phyloP scores from a whole-genome alignment of 2,329 filamentous ascomycete genomes.

The Helotiales sp. region DNA sequence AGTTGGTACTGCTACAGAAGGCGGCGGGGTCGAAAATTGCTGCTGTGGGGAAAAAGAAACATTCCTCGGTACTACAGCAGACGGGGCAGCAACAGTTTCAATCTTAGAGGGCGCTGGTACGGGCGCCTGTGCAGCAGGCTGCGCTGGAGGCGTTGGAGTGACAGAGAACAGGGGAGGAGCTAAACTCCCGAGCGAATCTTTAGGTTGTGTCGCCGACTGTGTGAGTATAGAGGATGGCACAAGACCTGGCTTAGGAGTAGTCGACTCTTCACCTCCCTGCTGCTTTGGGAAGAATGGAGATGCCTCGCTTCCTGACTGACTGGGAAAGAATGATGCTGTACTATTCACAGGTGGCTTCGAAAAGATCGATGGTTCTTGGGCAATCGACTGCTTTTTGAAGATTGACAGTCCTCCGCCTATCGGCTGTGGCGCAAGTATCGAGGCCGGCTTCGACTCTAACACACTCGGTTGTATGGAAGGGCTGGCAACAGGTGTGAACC shows the following conservation, averaged over 20 bases:
- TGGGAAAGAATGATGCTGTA: slow-evolving; percentile 2
- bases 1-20: background rate
- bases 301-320: background rate
- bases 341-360: slow-evolving; percentile 2
- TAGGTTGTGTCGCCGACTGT: background rate
- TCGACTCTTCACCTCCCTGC: background rate
- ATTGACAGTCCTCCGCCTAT: background rate
- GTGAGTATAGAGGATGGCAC: background rate
- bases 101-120: background rate
- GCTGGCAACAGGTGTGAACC: background rate
- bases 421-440: background rate
- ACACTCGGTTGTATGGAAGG: background rate
- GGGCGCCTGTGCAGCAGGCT: background rate
- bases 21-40: background rate
- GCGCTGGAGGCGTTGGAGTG: background rate
- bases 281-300: background rate
- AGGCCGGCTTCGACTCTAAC: background rate
- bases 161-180: background rate
- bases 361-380: slow-evolving; percentile 7
- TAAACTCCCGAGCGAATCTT: background rate
- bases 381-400: slow-evolving; percentile 11
- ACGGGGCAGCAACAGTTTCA: background rate
- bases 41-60: background rate
- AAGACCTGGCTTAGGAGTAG: background rate
- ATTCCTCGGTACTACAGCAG: background rate